Base-by-base conservation (phyloP, 2,329 filamentous ascomycete species). In the Sarocladium brachiariae region DNA sequence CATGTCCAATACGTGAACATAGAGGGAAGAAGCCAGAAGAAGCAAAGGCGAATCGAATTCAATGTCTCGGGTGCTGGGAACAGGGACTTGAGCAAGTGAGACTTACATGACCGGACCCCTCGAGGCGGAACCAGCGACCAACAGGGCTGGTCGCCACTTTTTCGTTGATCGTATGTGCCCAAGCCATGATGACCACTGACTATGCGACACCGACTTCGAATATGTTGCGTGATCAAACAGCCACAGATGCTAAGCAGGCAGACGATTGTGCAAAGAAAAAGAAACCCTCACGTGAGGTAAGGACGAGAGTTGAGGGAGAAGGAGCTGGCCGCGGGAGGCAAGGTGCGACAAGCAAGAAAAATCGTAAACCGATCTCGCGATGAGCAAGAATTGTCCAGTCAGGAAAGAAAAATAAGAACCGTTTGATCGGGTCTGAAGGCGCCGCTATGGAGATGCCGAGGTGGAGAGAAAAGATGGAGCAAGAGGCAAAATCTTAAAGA, bases 31-130 rank as follows among this genome's bases (percentile, higher is more conserved):
- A n/a, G n/a, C 39, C 13, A 27, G 7, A 25, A 27, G 7, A 27
- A 13, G n/a, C 21, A 27, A 14, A 21, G 8, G 9, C 5, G 9
- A 41, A 11, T 18, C 13, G 11, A 30, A 6, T 21, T n/a, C 39
- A 18, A 27, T 45, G 39, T 45, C 39, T 45, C 23, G 39, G 39
- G 39, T 25, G 39, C 21, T 11, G 8, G 14, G 16, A 14, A 27
- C 16, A 13, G 47, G 31, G 24, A 24, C n/a, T 23, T 18, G n/a
- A 10, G 8, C 27, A 21, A 16, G 45, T 48, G 45, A 48, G 39
- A 77, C 83, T 74, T 78, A 88, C 86, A 78, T 92, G 87, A 60
- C 88, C 88, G 34, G 80, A 89, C 57, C 87, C 87, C 55, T 95
- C 88, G 35, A 95, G 80, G 57, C 82, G 80, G 70, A 95, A 95